Conservation (phyloP, 495 filamentous ascomycete genomes). For the Lasiosphaeriaceae sp. region DNA sequence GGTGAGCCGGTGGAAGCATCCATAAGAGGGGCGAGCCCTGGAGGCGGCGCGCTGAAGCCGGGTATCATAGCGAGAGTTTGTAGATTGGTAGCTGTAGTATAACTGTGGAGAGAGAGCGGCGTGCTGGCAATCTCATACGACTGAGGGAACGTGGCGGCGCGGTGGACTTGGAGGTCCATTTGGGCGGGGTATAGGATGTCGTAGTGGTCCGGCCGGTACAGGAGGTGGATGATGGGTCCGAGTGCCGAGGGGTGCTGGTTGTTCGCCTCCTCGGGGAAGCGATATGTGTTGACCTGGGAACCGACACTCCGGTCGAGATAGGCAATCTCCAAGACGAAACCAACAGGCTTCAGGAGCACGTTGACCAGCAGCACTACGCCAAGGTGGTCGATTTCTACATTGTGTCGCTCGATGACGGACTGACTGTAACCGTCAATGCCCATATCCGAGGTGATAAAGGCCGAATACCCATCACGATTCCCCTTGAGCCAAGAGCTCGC, state of each 20-base stretch:
- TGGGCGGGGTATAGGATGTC: slow-evolving; percentile 84
- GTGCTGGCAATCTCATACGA: slow-evolving; percentile 35
- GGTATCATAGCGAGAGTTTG: slow-evolving; percentile 45
- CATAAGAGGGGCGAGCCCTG: slow-evolving; percentile 27
- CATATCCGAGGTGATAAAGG: slow-evolving; percentile 57
- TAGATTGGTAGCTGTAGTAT: slow-evolving; percentile 31
- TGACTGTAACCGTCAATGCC: slow-evolving; percentile 67
- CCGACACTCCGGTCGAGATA: slow-evolving; percentile 89
- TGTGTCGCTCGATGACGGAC: slow-evolving; percentile 65
- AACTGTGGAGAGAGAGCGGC: slow-evolving; percentile 37
- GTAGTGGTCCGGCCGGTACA: slow-evolving; percentile 78
- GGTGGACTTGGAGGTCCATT: slow-evolving; percentile 52
- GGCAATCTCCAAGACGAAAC: slow-evolving; percentile 78
- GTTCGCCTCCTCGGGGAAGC: slow-evolving; percentile 57
- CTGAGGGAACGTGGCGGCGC: slow-evolving; percentile 38
- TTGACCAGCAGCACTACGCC: slow-evolving; percentile 74
- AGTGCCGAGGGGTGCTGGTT: slow-evolving; percentile 42
- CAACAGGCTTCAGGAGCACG: slow-evolving; percentile 73
- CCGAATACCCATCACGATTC: slow-evolving; percentile 61
- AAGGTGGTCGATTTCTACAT: slow-evolving; percentile 84
- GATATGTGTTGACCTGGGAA: slow-evolving; percentile 71
- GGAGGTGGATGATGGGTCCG: slow-evolving; percentile 45
- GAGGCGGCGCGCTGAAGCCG: slow-evolving; percentile 30
- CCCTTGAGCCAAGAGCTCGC: slow-evolving; percentile 85
- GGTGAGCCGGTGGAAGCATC: slow-evolving; percentile 24